Percentiles rank a stretch among this genome's conserved stretches.
Evolutionary conservation across 2,329 filamentous ascomycete species (phyloP).

Genomic region (Aspergillus uvarum): DNA sequence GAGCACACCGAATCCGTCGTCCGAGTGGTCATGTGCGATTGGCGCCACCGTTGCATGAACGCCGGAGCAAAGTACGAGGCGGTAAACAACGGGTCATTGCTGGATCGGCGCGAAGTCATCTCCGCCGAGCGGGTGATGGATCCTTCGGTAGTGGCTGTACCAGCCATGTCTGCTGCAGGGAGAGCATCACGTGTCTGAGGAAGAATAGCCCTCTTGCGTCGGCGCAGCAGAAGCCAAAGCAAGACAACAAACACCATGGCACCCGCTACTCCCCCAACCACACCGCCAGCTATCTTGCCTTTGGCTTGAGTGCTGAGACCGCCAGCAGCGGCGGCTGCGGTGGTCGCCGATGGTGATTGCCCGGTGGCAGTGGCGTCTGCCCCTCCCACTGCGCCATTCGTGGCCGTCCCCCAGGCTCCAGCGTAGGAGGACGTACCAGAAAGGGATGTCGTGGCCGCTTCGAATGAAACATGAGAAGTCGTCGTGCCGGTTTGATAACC

Average conservation of each 20-base stretch:
- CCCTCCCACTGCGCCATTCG: constrained; percentile 15
- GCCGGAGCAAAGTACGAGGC: constrained; percentile 40
- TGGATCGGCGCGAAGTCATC: constrained; percentile 41
- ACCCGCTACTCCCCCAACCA: constrained; percentile 63
- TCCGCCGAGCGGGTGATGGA: constrained; percentile 22
- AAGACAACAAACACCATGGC: constrained; percentile 49
- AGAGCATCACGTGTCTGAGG: constrained; percentile 22
- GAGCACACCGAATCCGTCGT: constrained; percentile 38
- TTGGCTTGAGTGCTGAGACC: constrained; percentile 39
- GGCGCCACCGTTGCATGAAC: constrained; percentile 44
- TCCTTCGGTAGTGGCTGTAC: constrained; percentile 13
- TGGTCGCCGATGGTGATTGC: constrained; percentile 7
- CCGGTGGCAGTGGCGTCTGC: constrained; percentile 9
- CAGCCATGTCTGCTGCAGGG: constrained; percentile 25
- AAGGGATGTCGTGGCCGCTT: not conserved
- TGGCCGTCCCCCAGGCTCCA: not conserved
- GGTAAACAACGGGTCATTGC: constrained; percentile 39
- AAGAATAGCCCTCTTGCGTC: constrained; percentile 48
- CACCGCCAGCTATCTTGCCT: constrained; percentile 59
- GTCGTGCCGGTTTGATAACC: not conserved
- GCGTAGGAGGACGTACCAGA: constrained; percentile 5
- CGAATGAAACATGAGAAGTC: not conserved
- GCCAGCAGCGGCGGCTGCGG: constrained; percentile 16
- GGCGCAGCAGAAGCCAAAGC: constrained; percentile 40
- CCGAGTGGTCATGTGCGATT: constrained; percentile 36